Base-by-base conservation (phyloP, 192 early-diverging fungal genomes). In the Helicostylum pulchrum region DNA sequence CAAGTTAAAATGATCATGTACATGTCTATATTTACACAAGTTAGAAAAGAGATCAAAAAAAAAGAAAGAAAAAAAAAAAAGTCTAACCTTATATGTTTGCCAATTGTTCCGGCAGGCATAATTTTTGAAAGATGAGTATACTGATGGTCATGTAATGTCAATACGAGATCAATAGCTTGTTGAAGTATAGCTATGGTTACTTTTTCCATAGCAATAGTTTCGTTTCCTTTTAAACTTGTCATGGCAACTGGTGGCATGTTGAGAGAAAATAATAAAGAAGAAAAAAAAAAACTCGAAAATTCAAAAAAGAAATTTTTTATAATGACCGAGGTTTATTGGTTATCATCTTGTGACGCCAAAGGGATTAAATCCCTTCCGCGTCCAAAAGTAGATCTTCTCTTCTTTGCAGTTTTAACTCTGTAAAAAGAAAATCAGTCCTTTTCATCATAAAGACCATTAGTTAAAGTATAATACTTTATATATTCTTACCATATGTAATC, bases 81-180 rank as follows among this genome's bases (percentile, higher is more conserved):
- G 6, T 9, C 15, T 34, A 45, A 75, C 73, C 80, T 71, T 31
- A 82, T 67, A 67, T 82, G 80, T 32, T 82, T 82, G 1, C 80
- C 80, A 11, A 82, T 70, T 5, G 80, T 79, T 15, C 78, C 68
- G 19, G 68, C 59, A 32, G 78, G 77, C 32, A 79, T 77, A 36
- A 79, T 39, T 2, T 36, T 53, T 1, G 80, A 77, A 9, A 61
- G 51, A 48, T 72, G 66, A 5, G 67, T 74, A 51, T 76, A 79
- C 7, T 68, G 62, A 36, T 77, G 74, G 6, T 63, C 61, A n/a
- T 69, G 43, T 44, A 75, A 44, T 19, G n/a, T 39, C 23, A 19
- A 20, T 17, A 75, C 30, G 10, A 75, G 21, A 9, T 58, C 47
- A 44, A 75, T 70, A 26, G 68, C 51, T 31, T 75, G 73, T 53